Evolutionary conservation across 2,329 filamentous ascomycete genomes (phyloP), one percentile per base, ranked within the genome.

Genomic region (Sphaerostilbella broomeana): DNA sequence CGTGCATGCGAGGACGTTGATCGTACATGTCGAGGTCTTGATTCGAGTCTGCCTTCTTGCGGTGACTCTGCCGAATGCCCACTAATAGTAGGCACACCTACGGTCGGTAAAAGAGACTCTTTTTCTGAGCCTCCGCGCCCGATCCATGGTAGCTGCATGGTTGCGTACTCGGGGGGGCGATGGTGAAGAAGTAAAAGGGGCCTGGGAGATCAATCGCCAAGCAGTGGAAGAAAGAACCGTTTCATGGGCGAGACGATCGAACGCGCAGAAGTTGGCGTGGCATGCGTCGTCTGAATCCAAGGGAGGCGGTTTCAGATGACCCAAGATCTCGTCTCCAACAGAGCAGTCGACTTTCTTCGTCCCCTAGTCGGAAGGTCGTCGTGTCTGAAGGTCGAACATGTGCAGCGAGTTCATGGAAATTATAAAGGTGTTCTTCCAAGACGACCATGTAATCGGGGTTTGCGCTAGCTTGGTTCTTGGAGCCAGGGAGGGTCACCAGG

Each of bases 1-100:
- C 70, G 67, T 49, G 73, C 75, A 53, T 76, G 70, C 28, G 72
- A 67, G 27, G 74, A 76, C 6, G 72, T 74, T 6, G 70, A 71
- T 42, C 73, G 63, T 34, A 53, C 53, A 58, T 70, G 67, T 17
- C 61, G 56, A 35, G 54, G 47, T 25, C 56, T 55, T 30, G 53
- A 51, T 4, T 50, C 48, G 25, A 51, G 46, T 31, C 44, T 52
- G 27, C 62, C 56, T 27, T 39, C 30, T 12, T 57, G 51, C 16
- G 47, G 36, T 9, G 47, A 42, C 27, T 61, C 55, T 22, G 40
- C 33, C n/a, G 50, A 40, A 25, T 51, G 48, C 19, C 53, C 54
- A 2, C 52, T 54, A 37, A 63, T 62, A 44, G 52, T 54, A 13
- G 62, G 62, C 38, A 58, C 51, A 38, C 50, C 55, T 26, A 60